Evolutionary conservation across 2,329 filamentous ascomycete species (phyloP).

Genomic region (Aschersonia sp.): DNA sequence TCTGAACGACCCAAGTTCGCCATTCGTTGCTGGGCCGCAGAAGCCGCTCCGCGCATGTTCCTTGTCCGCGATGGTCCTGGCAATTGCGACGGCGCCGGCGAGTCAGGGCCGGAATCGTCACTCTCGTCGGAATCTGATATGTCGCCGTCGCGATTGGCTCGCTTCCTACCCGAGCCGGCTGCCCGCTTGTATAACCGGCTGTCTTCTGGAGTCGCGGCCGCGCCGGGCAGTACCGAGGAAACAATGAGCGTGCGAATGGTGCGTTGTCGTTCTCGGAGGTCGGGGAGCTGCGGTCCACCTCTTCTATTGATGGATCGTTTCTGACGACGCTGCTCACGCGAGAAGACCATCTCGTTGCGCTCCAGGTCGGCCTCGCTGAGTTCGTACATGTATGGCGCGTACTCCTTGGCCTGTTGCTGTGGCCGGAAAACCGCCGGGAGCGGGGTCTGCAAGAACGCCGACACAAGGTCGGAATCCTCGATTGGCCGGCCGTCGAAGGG

Average conservation of each 20-base stretch:
- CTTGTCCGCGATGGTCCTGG: constrained; percentile 73
- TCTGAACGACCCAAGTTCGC: constrained; percentile 69
- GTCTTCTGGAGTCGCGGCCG: constrained; percentile 65
- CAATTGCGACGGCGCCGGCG: constrained; percentile 63
- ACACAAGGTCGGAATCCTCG: constrained; percentile 78
- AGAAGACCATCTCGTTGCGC: constrained; percentile 81
- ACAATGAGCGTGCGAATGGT: constrained; percentile 89
- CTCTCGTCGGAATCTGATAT: constrained; percentile 82
- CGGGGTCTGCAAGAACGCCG: constrained; percentile 76
- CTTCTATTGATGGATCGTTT: constrained; percentile 91
- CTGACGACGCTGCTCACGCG: constrained; percentile 83
- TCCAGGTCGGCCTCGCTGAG: constrained; percentile 83
- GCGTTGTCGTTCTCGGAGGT: constrained; percentile 85
- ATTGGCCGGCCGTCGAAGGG: constrained; percentile 88
- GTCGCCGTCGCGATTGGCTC: constrained; percentile 47
- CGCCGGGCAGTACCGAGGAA: constrained; percentile 82
- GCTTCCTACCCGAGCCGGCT: constrained; percentile 43
- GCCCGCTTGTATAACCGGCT: constrained; percentile 77
- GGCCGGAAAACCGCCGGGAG: constrained; percentile 74
- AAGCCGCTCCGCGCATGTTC: constrained; percentile 78
- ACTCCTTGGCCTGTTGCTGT: constrained; percentile 87
- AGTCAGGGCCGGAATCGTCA: constrained; percentile 75
- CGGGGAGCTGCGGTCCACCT: constrained; percentile 85
- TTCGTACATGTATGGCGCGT: constrained; percentile 85
- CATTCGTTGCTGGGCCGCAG: constrained; percentile 77